Conservation (phyloP, 768 basidiomycete genomes). For the Lactarius sanguifluus region DNA sequence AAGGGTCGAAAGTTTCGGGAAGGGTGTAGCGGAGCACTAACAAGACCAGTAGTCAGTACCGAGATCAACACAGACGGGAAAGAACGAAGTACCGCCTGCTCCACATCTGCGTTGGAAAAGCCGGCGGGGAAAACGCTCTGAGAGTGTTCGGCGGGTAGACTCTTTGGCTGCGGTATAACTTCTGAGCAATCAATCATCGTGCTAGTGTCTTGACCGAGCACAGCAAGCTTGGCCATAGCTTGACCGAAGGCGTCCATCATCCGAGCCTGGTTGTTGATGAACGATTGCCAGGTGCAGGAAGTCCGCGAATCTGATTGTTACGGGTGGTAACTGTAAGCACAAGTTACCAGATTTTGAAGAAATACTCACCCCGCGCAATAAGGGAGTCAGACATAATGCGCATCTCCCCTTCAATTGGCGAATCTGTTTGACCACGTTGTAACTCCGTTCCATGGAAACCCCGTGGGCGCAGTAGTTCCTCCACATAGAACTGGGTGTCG, state of each 20-base stretch:
- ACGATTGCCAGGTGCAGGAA: conserved; percentile 49
- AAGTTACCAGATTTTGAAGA: background rate
- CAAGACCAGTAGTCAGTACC: background rate
- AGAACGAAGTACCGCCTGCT: conserved; percentile 24
- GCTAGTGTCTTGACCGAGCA: conserved; percentile 42
- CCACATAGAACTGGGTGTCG: conserved; percentile 48
- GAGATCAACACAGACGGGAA: background rate
- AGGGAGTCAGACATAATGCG: conserved; percentile 46
- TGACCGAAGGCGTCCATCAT: conserved; percentile 38
- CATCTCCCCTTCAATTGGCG: conserved; percentile 44
- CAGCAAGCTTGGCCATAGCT: conserved; percentile 46
- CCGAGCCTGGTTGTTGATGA: conserved; percentile 35
- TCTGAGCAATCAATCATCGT: conserved; percentile 46
- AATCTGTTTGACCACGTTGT: conserved; percentile 42
- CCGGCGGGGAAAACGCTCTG: conserved; percentile 30
- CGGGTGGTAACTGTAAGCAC: conserved; percentile 2
- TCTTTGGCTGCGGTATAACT: conserved; percentile 41
- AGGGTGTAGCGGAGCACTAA: conserved; percentile 39
- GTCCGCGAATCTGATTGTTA: conserved; percentile 42
- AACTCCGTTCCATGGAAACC: conserved; percentile 41
- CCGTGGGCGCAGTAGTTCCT: conserved; percentile 46
- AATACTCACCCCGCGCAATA: conserved; percentile 28
- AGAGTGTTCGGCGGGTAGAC: conserved; percentile 30
- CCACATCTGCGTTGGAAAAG: conserved; percentile 30
- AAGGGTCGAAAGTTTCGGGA: conserved; percentile 38